These are phyloP conservation scores for Neofusicoccum kwambonambiense DNA, from an alignment of 2,329 filamentous ascomycete species.

Conservation along the genomic window DNA sequence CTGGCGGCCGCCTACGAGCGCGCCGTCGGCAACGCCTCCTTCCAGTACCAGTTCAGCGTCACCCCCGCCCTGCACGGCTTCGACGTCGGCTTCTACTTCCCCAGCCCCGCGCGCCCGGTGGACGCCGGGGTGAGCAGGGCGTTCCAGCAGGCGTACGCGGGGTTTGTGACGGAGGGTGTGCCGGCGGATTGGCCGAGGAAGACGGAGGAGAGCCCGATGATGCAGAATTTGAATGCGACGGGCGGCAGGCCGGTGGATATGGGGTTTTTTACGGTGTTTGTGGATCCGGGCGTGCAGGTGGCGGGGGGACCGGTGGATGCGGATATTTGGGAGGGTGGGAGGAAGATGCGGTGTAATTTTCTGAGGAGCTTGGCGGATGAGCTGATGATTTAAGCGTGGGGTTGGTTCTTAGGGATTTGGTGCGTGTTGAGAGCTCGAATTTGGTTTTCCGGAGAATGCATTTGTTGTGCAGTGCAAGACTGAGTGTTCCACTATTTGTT, in stretches of 20 bases:
- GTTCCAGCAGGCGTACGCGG: neutral
- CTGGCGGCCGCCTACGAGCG: conserved; percentile 32
- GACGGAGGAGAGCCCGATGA: neutral
- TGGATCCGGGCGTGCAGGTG: neutral
- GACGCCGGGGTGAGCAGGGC: neutral
- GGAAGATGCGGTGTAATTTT: conserved; percentile 26
- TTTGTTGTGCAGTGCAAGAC: no score
- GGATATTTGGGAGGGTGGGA: conserved; percentile 26
- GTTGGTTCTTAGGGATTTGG: no score
- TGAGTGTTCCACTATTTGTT: no score
- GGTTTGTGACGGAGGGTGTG: neutral
- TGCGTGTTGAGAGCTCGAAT: no score
- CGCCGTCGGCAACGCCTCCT: conserved; percentile 37
- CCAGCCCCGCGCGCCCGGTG: neutral
- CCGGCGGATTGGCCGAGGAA: neutral
- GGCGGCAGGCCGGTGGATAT: neutral
- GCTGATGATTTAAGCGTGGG: neutral
- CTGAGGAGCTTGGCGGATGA: conserved; percentile 22
- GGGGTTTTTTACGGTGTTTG: neutral
- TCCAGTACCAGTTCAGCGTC: conserved; percentile 22
- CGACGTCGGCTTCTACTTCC: conserved; percentile 25
- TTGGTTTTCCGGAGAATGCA: no score
- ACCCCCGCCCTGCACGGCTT: conserved; percentile 23
- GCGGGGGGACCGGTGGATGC: neutral
- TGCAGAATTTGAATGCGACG: neutral